Evolutionary conservation across 2,329 filamentous ascomycete species (phyloP), one percentile per base, ranked within the genome.

Genomic region (Triangularia setosa): DNA sequence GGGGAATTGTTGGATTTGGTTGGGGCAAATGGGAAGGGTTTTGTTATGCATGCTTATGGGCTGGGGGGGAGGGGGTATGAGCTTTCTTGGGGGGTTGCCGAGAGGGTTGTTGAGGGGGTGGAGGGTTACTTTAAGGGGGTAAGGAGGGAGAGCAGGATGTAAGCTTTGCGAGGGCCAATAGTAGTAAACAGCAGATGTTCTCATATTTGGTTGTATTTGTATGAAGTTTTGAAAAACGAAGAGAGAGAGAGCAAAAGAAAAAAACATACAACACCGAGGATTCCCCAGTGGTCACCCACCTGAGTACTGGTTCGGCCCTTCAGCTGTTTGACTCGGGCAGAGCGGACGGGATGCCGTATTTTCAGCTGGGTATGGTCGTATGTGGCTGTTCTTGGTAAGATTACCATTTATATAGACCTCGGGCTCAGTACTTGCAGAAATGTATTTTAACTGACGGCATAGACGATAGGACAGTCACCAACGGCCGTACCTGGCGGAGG

Each of bases 11-110:
- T 81, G 4, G 64, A 65, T 11, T 2, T 27, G 24, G 21, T 3
- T 28, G 55, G 62, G 11, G 63, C 63, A 54, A 3, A n/a, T 28
- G 5, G 23, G 48, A 67, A 48, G 12, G 60, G 65, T 53, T 70
- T 71, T 11, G 71, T 78, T 24, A 76, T 83, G 33, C 81, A 83
- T 75, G 81, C 79, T 1, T 84, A 83, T 71, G 81, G 81, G 2
- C 76, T 80, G 40, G 81, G 80, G 6, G 81, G 81, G 7, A 75
- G 81, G 60, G 81, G 81, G 0, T 82, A 77, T 71, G 81, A 84
- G 71, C 63, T 83, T 57, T 82, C 79, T 30, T 80, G 79, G 77
- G 81, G 81, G 1, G 75, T 82, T 27, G 81, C 80, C 1, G 76
- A 78, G 67, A 78, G 78, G 60, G 77, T 79, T 11, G 69, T 74